These are phyloP conservation scores for Dipodascopsis tothii DNA, from an alignment of 805 yeast genomes.

Conservation along the genomic window DNA sequence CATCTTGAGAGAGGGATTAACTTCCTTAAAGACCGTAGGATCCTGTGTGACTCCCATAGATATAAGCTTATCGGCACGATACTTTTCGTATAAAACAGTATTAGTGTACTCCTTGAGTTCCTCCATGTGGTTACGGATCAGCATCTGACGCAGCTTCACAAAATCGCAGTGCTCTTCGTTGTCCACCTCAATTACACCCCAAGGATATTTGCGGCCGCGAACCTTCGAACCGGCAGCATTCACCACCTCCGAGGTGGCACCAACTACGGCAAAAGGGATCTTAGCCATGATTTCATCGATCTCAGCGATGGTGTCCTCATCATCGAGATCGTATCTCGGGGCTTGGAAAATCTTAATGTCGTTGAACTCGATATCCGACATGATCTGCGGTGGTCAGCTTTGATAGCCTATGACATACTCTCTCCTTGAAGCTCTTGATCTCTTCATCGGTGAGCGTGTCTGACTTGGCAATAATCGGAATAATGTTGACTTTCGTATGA, in stretches of 20 bases:
- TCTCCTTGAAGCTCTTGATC: conserved; percentile 62
- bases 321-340: conserved; percentile 68
- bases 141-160: conserved; percentile 75
- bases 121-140: conserved; percentile 84
- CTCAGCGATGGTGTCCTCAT: conserved; percentile 66
- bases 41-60: conserved; percentile 89
- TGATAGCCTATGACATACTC: conserved; percentile 27
- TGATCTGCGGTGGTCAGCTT: background rate
- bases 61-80: conserved; percentile 74
- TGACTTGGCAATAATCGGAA: conserved; percentile 90
- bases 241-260: conserved; percentile 69
- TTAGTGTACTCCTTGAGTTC: conserved; percentile 84
- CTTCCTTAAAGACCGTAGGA: conserved; percentile 83
- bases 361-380: conserved; percentile 65
- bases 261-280: conserved; percentile 91
- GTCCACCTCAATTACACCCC: conserved; percentile 95
- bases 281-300: conserved; percentile 59
- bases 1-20: conserved; percentile 85
- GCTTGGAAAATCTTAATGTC: conserved; percentile 73
- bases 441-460: conserved; percentile 90
- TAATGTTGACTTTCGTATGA: conserved; percentile 84
- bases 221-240: conserved; percentile 68
- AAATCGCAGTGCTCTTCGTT: conserved; percentile 92
- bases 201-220: conserved; percentile 89
- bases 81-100: conserved; percentile 71